Conservation (phyloP, 1,284 basidiomycete species). For the Malassezia globosa region DNA sequence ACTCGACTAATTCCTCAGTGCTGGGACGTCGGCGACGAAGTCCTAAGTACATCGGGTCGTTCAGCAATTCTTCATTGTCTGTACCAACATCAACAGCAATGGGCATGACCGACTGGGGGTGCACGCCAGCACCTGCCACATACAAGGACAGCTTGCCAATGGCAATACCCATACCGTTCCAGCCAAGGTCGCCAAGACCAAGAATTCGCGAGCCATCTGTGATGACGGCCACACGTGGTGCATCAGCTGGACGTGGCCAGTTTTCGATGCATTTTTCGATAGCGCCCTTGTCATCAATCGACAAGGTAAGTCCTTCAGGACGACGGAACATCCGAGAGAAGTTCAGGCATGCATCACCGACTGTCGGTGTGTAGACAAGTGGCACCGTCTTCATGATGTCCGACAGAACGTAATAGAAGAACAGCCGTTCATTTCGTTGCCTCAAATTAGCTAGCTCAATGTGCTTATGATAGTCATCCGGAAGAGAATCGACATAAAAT, state of each 20-base stretch:
- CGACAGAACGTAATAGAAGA: conserved; percentile 54
- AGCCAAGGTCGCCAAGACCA: conserved; percentile 73
- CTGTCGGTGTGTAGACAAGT: conserved; percentile 78
- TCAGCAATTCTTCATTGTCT: conserved; percentile 67
- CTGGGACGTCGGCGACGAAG: conserved; percentile 50
- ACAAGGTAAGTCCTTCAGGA: conserved; percentile 54
- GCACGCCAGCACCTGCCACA: conserved; percentile 76
- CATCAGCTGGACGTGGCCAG: conserved; percentile 57
- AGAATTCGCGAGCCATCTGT: conserved; percentile 81
- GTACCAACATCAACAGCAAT: conserved; percentile 65
- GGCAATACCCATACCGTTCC: conserved; percentile 67
- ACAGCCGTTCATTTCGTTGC: conserved; percentile 60
- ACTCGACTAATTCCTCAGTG: conserved; percentile 51
- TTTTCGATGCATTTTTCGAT: conserved; percentile 61
- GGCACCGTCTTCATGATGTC: conserved; percentile 56
- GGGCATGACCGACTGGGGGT: conserved; percentile 70
- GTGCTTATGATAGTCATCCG: conserved; percentile 63
- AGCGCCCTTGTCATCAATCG: conserved; percentile 60
- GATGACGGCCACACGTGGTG: conserved; percentile 47
- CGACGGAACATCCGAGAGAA: conserved; percentile 60
- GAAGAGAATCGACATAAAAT: conserved; percentile 61
- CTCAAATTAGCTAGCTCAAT: conserved; percentile 67
- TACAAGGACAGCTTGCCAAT: conserved; percentile 88
- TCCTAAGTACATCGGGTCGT: conserved; percentile 83
- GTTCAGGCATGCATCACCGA: conserved; percentile 79